Conservation (phyloP, 2,329 filamentous ascomycete species). For the Teratosphaeriaceae sp. region DNA sequence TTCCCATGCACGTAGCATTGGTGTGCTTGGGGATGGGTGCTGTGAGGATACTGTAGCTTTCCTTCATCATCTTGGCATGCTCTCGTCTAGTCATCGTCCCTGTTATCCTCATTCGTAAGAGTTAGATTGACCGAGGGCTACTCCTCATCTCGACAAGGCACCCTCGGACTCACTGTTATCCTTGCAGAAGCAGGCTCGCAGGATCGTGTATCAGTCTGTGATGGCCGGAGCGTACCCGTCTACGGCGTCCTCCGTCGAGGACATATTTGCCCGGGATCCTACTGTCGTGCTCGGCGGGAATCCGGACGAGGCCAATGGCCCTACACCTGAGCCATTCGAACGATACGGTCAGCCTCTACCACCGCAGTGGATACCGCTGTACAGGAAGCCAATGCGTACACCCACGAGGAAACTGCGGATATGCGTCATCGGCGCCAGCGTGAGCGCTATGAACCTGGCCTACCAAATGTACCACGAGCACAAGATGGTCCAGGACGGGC, state of each 20-base stretch:
- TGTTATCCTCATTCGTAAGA: too few species aligned
- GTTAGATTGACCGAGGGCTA: too few species aligned
- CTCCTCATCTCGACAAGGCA: too few species aligned
- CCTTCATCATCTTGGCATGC: too few species aligned
- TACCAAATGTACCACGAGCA: slow-evolving; percentile 35
- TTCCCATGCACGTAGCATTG: too few species aligned
- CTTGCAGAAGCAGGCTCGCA: too few species aligned
- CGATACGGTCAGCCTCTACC: slow-evolving; percentile 23
- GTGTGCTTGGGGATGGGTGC: too few species aligned
- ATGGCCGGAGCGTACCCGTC: slow-evolving; percentile 10
- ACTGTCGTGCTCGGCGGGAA: slow-evolving; percentile 10
- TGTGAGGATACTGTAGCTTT: too few species aligned
- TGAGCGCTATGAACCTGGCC: slow-evolving; percentile 34
- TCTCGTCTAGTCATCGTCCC: too few species aligned
- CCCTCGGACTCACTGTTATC: too few species aligned
- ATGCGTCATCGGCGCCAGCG: slow-evolving; percentile 29
- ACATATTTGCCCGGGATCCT: slow-evolving; percentile 8
- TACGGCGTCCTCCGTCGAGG: slow-evolving; percentile 2
- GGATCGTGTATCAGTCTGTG: too few species aligned
- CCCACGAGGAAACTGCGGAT: slow-evolving; percentile 21
- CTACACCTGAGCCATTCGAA: slow-evolving; percentile 15
- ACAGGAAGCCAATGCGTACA: slow-evolving; percentile 25
- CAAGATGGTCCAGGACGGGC: slow-evolving; percentile 20
- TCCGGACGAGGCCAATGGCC: slow-evolving; percentile 19
- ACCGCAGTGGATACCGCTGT: slow-evolving; percentile 27